Evolutionary conservation across 2,329 filamentous ascomycete genomes (phyloP), one percentile per base, ranked within the genome.

Genomic region (Pestalotiopsis sp.): DNA sequence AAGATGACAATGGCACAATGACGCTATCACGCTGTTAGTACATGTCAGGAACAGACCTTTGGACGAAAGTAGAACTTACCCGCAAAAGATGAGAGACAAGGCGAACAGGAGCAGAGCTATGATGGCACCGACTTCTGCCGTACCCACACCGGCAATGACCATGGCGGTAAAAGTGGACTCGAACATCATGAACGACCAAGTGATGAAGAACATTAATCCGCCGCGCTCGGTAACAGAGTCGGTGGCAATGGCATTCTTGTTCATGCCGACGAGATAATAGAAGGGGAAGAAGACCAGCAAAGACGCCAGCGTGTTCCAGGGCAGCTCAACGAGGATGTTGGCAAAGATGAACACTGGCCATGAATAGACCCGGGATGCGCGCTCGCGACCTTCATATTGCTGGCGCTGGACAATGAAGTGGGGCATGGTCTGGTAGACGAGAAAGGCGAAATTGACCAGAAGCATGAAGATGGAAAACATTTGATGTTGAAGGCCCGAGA

Each of bases 401-500:
- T 91, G 89, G 66, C 94, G 90, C 75, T 96, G 93, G 27, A 91
- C 89, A 74, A 96, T 91, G 74, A 97, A 97, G 74, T 94, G 91
- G 1, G 94, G 94, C 92, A 96, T 95, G 56, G 91, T 92, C 76
- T 94, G 92, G 77, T 94, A 91, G 4, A 92, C 88, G 41, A 94
- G 85, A 75, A 93, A 91, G 71, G 92, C 92, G 77, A 97, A 97
- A 77, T 97, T 89, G 58, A 91, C 95, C 68, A 92, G 84, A 69
- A 95, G 82, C 86, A 95, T 92, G 86, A 97, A 97, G 72, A 96
- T 92, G 76, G 90, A 87, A 78, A 97, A 97, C 85, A 95, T 91
- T 74, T 95, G 92, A 81, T 96, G 95, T 80, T 95, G 92, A 13
- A 97, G 84, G 66, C 94, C 94, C 76, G 94, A 92, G 58, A 91